phyloP scores from a whole-genome alignment of 1,284 basidiomycete species.

The Cutaneotrichosporon daszewskae region DNA sequence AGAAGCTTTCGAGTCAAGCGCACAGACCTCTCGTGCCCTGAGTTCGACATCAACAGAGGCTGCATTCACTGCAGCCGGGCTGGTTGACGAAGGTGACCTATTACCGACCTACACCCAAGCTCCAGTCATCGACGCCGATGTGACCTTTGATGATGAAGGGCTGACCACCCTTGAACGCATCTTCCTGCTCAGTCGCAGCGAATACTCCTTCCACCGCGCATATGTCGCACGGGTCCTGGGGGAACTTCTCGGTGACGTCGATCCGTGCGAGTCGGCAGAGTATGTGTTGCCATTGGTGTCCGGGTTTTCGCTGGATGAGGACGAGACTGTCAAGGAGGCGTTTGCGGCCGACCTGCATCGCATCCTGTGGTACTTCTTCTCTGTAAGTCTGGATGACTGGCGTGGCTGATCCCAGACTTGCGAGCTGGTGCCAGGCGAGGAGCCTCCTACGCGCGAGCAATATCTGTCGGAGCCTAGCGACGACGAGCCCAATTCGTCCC shows the following conservation, averaged over 20 bases:
- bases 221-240: constrained; percentile 78
- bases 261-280: constrained; percentile 83
- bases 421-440: constrained; percentile 18
- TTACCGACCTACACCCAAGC: constrained; percentile 29
- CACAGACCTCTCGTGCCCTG: not conserved
- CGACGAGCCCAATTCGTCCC: not conserved
- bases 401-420: constrained; percentile 17
- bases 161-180: constrained; percentile 84
- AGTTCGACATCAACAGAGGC: not conserved
- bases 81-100: constrained; percentile 42
- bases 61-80: not conserved
- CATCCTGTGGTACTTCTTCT: constrained; percentile 93
- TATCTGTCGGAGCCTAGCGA: not conserved
- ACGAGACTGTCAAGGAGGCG: constrained; percentile 85
- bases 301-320: constrained; percentile 80
- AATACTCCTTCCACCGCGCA: constrained; percentile 72
- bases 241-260: constrained; percentile 65
- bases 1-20: not conserved
- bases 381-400: constrained; percentile 51
- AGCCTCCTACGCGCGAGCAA: not conserved
- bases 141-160: constrained; percentile 56
- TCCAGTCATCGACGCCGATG: constrained; percentile 32
- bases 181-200: constrained; percentile 85
- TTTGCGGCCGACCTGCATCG: constrained; percentile 74
- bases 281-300: constrained; percentile 88